phyloP scores from a whole-genome alignment of 1,139 yeast genomes.

The Magnusiomyces fungicola region DNA sequence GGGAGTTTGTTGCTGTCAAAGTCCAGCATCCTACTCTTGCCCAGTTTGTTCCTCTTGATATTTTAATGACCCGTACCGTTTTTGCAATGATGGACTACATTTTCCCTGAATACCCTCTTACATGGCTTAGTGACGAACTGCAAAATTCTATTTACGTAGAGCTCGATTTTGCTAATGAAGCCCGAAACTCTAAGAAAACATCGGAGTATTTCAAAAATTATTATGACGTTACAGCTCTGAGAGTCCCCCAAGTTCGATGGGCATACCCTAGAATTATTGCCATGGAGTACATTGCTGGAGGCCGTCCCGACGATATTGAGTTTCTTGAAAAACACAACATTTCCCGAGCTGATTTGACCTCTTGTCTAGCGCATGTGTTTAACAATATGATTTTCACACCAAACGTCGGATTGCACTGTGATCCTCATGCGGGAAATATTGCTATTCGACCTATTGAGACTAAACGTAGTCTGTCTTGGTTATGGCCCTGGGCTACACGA shows the following conservation, averaged over 20 bases:
- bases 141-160: constrained; percentile 81
- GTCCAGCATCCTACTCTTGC: constrained; percentile 86
- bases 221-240: constrained; percentile 58
- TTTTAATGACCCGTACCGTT: constrained; percentile 66
- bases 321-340: constrained; percentile 58
- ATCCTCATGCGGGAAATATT: constrained; percentile 95
- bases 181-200: constrained; percentile 67
- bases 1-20: constrained; percentile 83
- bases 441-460: constrained; percentile 51
- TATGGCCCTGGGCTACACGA: constrained; percentile 38
- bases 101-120: constrained; percentile 88
- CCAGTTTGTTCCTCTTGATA: constrained; percentile 87
- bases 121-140: constrained; percentile 91
- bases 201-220: constrained; percentile 54
- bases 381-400: constrained; percentile 95
- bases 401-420: constrained; percentile 88
- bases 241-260: constrained; percentile 65
- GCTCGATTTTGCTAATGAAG: constrained; percentile 81
- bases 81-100: constrained; percentile 66
- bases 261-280: constrained; percentile 67
- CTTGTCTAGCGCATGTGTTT: constrained; percentile 83
- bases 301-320: constrained; percentile 68
- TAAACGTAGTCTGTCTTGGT: constrained; percentile 11
- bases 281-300: constrained; percentile 82
- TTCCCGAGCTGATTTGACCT: constrained; percentile 68